These are phyloP conservation scores for Pouteria glomerata DNA, from an alignment of 148 eudicot genomes.

Conservation along the genomic window DNA sequence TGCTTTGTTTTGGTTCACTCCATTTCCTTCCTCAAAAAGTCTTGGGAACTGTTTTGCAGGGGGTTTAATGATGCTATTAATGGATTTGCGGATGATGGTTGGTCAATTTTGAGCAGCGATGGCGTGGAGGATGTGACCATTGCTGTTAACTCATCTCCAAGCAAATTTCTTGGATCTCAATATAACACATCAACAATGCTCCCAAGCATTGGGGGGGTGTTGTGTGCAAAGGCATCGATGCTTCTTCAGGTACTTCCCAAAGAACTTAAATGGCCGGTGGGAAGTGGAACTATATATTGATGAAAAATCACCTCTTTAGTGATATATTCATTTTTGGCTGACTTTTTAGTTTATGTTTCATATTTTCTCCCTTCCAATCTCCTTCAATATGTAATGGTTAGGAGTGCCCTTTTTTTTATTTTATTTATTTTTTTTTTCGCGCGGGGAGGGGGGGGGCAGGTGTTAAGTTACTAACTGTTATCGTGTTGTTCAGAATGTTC, in stretches of 20 bases:
- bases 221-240: conserved; percentile 69
- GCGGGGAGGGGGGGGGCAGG: no score
- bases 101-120: conserved; percentile 45
- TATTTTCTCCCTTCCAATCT: neutral
- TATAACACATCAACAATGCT: conserved; percentile 33
- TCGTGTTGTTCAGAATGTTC: conserved; percentile 42
- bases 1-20: neutral
- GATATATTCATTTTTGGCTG: neutral
- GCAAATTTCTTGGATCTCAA: conserved; percentile 39
- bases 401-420: no score
- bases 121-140: conserved; percentile 64
- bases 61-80: conserved; percentile 68
- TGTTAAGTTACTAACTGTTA: no score
- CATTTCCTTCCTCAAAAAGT: neutral
- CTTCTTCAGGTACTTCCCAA: conserved; percentile 47
- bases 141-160: conserved; percentile 41
- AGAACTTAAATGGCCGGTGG: neutral
- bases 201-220: conserved; percentile 45
- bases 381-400: neutral
- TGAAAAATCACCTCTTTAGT: neutral
- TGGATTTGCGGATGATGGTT: conserved; percentile 62
- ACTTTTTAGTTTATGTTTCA: neutral
- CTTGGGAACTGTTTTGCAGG: conserved; percentile 23
- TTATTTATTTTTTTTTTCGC: no score
- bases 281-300: neutral